Evolutionary conservation across 495 filamentous ascomycete species (phyloP).

Genomic region (Podospora conica): DNA sequence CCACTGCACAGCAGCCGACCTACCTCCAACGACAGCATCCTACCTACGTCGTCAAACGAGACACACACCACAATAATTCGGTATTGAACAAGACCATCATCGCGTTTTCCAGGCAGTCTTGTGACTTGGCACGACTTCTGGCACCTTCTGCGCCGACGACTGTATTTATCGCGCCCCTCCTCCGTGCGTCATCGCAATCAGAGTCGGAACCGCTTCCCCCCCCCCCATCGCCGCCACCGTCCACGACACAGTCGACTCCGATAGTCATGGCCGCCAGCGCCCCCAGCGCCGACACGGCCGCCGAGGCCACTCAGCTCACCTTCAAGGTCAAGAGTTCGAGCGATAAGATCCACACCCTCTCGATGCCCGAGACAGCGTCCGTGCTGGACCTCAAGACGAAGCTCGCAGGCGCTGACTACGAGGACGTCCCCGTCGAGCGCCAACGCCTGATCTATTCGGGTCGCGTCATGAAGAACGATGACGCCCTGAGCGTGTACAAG

Average conservation of each 20-base stretch:
- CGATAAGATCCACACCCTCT: conserved; percentile 77
- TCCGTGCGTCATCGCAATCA: conserved; percentile 12
- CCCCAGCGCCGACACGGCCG: conserved; percentile 45
- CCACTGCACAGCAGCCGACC: background rate
- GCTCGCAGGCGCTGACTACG: conserved; percentile 70
- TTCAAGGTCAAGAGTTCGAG: conserved; percentile 91
- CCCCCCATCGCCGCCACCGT: background rate
- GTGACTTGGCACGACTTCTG: background rate
- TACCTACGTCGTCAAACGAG: background rate
- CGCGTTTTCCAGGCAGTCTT: background rate
- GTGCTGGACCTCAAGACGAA: conserved; percentile 85
- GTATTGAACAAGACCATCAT: background rate
- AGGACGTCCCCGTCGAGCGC: conserved; percentile 74
- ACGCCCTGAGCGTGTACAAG: conserved; percentile 79
- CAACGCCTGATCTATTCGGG: conserved; percentile 97
- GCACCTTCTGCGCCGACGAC: background rate
- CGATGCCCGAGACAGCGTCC: conserved; percentile 66
- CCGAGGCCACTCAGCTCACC: conserved; percentile 56
- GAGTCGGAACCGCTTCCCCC: background rate
- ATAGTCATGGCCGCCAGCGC: conserved; percentile 37
- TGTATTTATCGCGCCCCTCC: background rate
- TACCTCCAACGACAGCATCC: background rate
- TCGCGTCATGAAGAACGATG: conserved; percentile 88
- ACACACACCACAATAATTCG: background rate
- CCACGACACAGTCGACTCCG: background rate